These are phyloP conservation scores for Lasiosphaeria miniovina DNA, from an alignment of 495 filamentous ascomycete species.

Conservation along the genomic window DNA sequence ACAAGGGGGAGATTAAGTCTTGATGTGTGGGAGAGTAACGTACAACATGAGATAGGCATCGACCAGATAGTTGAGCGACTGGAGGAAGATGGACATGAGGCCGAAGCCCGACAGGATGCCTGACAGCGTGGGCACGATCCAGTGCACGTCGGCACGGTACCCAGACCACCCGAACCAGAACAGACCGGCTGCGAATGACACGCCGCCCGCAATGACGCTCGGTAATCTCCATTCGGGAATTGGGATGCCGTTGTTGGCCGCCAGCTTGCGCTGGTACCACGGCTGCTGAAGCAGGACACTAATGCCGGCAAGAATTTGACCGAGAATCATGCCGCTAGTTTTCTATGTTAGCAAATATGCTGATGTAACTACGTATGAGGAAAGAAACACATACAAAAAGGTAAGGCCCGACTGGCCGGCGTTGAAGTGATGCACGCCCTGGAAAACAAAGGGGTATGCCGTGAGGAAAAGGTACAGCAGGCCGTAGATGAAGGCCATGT, in stretches of 20 bases:
- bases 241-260: conserved; percentile 68
- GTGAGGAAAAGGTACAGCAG: conserved; percentile 79
- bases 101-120: conserved; percentile 59
- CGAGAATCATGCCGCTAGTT: conserved; percentile 62
- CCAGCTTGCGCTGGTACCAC: conserved; percentile 64
- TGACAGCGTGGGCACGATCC: conserved; percentile 77
- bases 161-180: conserved; percentile 91
- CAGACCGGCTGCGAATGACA: conserved; percentile 68
- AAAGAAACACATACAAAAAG: conserved; percentile 50
- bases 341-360: background rate
- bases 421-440: conserved; percentile 63
- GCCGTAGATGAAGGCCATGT: conserved; percentile 79
- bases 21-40: too few species aligned
- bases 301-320: conserved; percentile 64
- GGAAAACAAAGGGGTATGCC: conserved; percentile 78
- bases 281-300: conserved; percentile 66
- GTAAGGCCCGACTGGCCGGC: conserved; percentile 69
- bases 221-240: conserved; percentile 86
- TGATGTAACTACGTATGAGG: background rate
- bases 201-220: conserved; percentile 71
- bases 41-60: conserved; percentile 86
- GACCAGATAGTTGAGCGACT: conserved; percentile 81
- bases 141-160: conserved; percentile 62
- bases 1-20: too few species aligned
- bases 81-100: conserved; percentile 78